phyloP scores from a whole-genome alignment of 139 green algal genomes.

The Chlamydomonas applanata region DNA sequence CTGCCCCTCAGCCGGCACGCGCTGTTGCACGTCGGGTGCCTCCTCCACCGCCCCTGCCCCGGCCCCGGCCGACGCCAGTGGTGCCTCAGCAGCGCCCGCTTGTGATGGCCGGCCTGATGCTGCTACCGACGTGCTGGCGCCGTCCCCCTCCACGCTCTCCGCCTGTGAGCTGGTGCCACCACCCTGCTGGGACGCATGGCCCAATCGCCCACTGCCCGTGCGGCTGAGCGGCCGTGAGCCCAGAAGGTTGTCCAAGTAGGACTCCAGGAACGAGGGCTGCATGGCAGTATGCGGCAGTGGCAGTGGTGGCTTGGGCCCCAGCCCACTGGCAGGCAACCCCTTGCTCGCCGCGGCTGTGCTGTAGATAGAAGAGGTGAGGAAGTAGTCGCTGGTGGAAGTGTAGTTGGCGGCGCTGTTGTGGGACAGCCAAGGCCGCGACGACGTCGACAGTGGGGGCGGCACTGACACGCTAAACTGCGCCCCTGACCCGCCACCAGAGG shows the following conservation, averaged over 20 bases:
- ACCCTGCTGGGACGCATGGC: background rate
- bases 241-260: constrained; percentile 46
- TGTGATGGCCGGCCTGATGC: background rate
- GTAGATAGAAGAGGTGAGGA: too few relatives aligned
- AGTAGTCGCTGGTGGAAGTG: background rate
- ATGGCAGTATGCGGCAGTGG: background rate
- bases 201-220: background rate
- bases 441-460: background rate
- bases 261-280: constrained; percentile 31
- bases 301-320: background rate
- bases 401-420: background rate
- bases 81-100: background rate
- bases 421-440: background rate
- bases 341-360: too few relatives aligned
- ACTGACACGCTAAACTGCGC: background rate
- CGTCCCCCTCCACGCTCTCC: background rate
- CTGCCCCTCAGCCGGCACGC: too few relatives aligned
- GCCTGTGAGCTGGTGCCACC: background rate
- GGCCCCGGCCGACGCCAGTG: background rate
- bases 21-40: too few relatives aligned
- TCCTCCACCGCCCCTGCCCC: too few relatives aligned
- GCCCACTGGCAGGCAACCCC: background rate
- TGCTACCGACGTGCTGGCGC: background rate
- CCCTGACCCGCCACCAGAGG: too few relatives aligned
- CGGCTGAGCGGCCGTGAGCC: background rate